phyloP scores from a whole-genome alignment of 2,329 filamentous ascomycete genomes.

The Penicillium sp. region DNA sequence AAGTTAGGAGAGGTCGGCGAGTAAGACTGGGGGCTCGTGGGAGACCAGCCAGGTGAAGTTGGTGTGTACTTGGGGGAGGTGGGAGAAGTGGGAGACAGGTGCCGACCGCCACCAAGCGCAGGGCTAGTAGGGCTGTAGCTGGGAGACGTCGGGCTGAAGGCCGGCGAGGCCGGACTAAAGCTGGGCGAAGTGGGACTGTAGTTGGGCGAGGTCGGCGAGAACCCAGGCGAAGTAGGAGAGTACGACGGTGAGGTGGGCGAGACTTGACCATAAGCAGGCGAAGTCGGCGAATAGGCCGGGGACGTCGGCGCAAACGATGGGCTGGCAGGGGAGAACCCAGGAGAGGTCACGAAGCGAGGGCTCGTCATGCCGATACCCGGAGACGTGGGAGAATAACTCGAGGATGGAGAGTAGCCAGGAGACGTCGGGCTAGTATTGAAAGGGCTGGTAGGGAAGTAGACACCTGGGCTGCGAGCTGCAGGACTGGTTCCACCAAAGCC shows the following conservation, averaged over 20 bases:
- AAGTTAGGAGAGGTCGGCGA: slow-evolving; percentile 53
- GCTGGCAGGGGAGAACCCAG: slow-evolving; percentile 56
- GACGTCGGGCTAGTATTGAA: slow-evolving; percentile 71
- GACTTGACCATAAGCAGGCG: slow-evolving; percentile 63
- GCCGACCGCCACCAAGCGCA: slow-evolving; percentile 43
- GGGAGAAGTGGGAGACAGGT: slow-evolving; percentile 47
- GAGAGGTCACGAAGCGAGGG: slow-evolving; percentile 52
- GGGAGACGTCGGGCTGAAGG: slow-evolving; percentile 57
- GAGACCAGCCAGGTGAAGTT: slow-evolving; percentile 52
- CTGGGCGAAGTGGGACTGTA: slow-evolving; percentile 61
- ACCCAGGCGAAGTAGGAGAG: slow-evolving; percentile 55
- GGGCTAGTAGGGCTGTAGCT: slow-evolving; percentile 57
- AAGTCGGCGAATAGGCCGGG: slow-evolving; percentile 73
- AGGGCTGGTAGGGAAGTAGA: slow-evolving; percentile 67
- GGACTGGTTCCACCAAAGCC: slow-evolving; percentile 66
- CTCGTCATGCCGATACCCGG: slow-evolving; percentile 61
- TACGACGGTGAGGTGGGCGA: slow-evolving; percentile 60
- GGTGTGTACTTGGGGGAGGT: slow-evolving; percentile 56
- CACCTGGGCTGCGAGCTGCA: slow-evolving; percentile 60
- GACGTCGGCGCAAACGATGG: slow-evolving; percentile 55
- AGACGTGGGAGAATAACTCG: slow-evolving; percentile 70
- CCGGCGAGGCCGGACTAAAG: slow-evolving; percentile 52
- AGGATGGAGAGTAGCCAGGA: slow-evolving; percentile 62
- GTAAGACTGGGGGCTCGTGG: slow-evolving; percentile 48
- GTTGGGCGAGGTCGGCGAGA: slow-evolving; percentile 58